Evolutionary conservation across 2,329 filamentous ascomycete species (phyloP).

Genomic region (Penicillium sp.): DNA sequence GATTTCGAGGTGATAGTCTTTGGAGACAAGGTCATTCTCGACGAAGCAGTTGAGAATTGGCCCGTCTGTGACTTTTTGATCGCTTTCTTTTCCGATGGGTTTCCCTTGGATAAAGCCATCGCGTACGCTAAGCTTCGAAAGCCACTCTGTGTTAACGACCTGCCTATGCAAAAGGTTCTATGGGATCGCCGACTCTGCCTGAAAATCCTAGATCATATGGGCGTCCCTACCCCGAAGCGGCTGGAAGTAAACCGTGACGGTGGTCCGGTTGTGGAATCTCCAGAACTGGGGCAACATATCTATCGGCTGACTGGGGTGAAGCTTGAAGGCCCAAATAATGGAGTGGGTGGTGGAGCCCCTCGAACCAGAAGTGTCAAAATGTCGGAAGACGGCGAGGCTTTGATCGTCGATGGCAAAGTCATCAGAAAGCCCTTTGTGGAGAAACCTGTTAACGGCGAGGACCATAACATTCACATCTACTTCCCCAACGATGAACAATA

Average conservation of each 20-base stretch:
- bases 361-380: slow-evolving; percentile 70
- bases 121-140: slow-evolving; percentile 89
- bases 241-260: slow-evolving; percentile 92
- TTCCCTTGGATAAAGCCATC: slow-evolving; percentile 94
- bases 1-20: slow-evolving; percentile 98
- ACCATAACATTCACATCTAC: slow-evolving; percentile 98
- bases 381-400: slow-evolving; percentile 81
- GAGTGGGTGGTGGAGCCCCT: slow-evolving; percentile 56
- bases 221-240: slow-evolving; percentile 81
- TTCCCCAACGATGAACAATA: slow-evolving; percentile 70
- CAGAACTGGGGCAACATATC: slow-evolving; percentile 75
- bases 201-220: slow-evolving; percentile 79
- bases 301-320: slow-evolving; percentile 74
- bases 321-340: slow-evolving; percentile 66
- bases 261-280: slow-evolving; percentile 71
- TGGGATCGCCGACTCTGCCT: slow-evolving; percentile 94
- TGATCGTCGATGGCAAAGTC: slow-evolving; percentile 77
- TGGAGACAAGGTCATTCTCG: slow-evolving; percentile 96
- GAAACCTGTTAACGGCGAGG: slow-evolving; percentile 96
- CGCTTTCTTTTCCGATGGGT: slow-evolving; percentile 97
- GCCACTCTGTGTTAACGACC: slow-evolving; percentile 94
- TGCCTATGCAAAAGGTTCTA: slow-evolving; percentile 93
- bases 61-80: slow-evolving; percentile 94
- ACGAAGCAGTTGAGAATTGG: slow-evolving; percentile 96
- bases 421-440: slow-evolving; percentile 95